Conservation (phyloP, 2,329 filamentous ascomycete species). For the Phymatotrichopsis omnivora region DNA sequence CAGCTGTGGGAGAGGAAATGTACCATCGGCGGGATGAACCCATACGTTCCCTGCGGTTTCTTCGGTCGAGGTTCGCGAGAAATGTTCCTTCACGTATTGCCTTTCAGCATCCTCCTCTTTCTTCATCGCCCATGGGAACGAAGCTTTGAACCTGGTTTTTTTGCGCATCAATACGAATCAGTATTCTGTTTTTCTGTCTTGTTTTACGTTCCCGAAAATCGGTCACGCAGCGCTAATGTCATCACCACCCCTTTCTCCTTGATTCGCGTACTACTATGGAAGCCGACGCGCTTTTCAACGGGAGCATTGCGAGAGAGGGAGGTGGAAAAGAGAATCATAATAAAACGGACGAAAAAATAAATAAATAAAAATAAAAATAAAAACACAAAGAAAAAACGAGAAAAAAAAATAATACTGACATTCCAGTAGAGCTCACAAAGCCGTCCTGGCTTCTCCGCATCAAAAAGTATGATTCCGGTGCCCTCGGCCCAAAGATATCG, state of each 20-base stretch:
- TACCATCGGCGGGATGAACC: conserved; percentile 70
- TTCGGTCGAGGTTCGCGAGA: conserved; percentile 70
- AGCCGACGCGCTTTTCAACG: background rate
- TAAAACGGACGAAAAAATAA: background rate
- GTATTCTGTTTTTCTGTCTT: background rate
- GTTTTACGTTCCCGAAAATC: background rate
- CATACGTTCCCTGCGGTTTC: conserved; percentile 88
- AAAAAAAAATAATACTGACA: conserved; percentile 38
- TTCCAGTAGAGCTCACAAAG: conserved; percentile 74
- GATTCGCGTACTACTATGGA: background rate
- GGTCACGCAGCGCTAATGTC: background rate
- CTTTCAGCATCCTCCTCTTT: conserved; percentile 67
- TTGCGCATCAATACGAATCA: no score
- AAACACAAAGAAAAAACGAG: background rate
- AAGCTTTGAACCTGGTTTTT: conserved; percentile 70
- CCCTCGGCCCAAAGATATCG: conserved; percentile 77
- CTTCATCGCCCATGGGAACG: conserved; percentile 66
- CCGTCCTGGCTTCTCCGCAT: conserved; percentile 86
- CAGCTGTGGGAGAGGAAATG: no score
- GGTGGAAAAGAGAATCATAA: background rate
- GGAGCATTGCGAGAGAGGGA: background rate
- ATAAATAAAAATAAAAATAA: background rate
- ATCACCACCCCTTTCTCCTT: background rate
- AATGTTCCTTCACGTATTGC: conserved; percentile 66
- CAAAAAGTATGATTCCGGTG: conserved; percentile 86